A percentile compares a stretch with the other conserved stretches of the same genome.
Evolutionary conservation across 768 basidiomycete species (phyloP).

Genomic region (Leccinum boreale): DNA sequence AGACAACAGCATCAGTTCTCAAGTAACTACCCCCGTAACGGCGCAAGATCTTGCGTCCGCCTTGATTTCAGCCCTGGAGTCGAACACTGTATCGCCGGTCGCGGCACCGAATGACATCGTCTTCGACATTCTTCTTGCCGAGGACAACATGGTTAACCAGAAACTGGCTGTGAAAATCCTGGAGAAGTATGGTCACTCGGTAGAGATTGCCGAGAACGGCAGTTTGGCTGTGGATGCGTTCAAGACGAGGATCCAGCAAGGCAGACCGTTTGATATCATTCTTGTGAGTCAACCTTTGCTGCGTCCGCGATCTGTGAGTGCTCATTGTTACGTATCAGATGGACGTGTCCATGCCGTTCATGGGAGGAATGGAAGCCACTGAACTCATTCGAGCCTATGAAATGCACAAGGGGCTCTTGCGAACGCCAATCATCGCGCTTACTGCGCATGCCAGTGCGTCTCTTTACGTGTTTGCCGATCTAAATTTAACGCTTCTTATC

Average conservation of each 20-base stretch:
- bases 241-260: conserved; percentile 68
- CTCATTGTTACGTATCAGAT: conserved; percentile 51
- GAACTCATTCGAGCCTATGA: conserved; percentile 88
- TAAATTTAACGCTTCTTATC: conserved; percentile 8
- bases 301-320: neutral
- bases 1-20: conserved; percentile 93
- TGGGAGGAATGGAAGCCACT: conserved; percentile 98
- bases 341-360: conserved; percentile 98
- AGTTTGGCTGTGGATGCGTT: conserved; percentile 90
- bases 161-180: conserved; percentile 95
- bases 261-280: conserved; percentile 85
- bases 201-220: conserved; percentile 98
- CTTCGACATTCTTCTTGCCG: conserved; percentile 92
- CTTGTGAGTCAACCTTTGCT: conserved; percentile 52
- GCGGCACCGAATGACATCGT: conserved; percentile 81
- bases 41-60: conserved; percentile 89
- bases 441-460: conserved; percentile 94
- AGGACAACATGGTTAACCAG: conserved; percentile 95
- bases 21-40: conserved; percentile 87
- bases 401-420: conserved; percentile 59
- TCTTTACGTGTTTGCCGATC: neutral
- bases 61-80: conserved; percentile 90
- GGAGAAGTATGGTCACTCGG: conserved; percentile 92
- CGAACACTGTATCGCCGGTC: conserved; percentile 88
- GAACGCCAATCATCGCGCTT: conserved; percentile 91